Evolutionary conservation across 2,329 filamentous ascomycete species (phyloP).

Genomic region (Aureobasidium sp.): DNA sequence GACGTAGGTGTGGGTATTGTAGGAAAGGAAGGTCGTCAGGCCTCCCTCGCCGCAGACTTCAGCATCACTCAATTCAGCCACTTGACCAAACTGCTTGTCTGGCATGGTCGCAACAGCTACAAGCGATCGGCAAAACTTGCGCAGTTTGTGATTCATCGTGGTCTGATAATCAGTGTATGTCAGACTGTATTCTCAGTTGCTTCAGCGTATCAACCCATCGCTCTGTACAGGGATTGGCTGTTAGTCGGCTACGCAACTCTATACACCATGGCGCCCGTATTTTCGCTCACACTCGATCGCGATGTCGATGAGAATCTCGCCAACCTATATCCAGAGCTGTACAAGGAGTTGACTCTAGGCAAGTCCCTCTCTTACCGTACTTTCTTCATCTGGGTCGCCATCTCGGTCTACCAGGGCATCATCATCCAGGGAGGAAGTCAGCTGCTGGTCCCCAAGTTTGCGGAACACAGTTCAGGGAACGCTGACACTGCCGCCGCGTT

Average conservation of each 20-base stretch:
- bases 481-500: conserved; percentile 23
- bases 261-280: conserved; percentile 88
- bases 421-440: conserved; percentile 94
- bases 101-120: conserved; percentile 97
- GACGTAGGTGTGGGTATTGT: conserved; percentile 98
- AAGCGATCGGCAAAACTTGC: conserved; percentile 91
- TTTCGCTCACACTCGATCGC: conserved; percentile 86
- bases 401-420: conserved; percentile 89
- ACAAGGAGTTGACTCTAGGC: conserved; percentile 90
- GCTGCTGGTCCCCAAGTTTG: conserved; percentile 69
- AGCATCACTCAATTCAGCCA: conserved; percentile 93
- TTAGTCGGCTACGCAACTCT: conserved; percentile 93
- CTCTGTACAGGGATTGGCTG: conserved; percentile 92
- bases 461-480: conserved; percentile 16
- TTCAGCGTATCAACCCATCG: conserved; percentile 84
- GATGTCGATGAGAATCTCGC: conserved; percentile 92
- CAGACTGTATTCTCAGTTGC: conserved; percentile 98
- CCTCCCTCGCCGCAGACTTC: conserved; percentile 90
- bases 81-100: conserved; percentile 92
- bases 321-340: conserved; percentile 92
- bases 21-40: conserved; percentile 93
- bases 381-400: conserved; percentile 93
- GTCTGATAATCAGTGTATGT: conserved; percentile 87
- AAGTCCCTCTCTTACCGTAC: conserved; percentile 82
- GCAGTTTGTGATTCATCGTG: conserved; percentile 96